These are phyloP conservation scores for Phytophthora sp. DNA, from an alignment of 352 stramenopile species.

Conservation along the genomic window DNA sequence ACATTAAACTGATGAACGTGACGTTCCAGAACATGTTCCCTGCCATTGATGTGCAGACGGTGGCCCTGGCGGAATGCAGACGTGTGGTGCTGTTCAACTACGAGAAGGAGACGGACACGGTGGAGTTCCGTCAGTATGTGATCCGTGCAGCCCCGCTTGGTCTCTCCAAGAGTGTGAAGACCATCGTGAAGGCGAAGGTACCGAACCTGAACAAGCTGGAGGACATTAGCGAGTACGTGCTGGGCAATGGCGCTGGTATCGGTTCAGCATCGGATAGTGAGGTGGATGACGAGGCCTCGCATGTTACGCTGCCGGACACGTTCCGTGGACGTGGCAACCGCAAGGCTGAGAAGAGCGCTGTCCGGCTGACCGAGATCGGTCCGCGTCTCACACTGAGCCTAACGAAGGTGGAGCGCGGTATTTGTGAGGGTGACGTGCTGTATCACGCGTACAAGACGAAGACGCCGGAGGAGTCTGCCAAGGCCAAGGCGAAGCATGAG, in stretches of 20 bases:
- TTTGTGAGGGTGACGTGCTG: slow-evolving; percentile 96
- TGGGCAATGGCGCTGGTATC: slow-evolving; percentile 76
- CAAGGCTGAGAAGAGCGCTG: slow-evolving; percentile 91
- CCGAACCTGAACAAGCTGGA: slow-evolving; percentile 95
- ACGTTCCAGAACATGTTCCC: slow-evolving; percentile 99
- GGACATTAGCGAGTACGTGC: slow-evolving; percentile 97
- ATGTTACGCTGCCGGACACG: slow-evolving; percentile 93
- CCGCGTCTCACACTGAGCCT: slow-evolving; percentile 95
- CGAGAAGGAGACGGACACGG: slow-evolving; percentile 90
- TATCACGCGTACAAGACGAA: slow-evolving; percentile 96
- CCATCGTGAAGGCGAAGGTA: slow-evolving; percentile 93
- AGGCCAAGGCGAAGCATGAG: slow-evolving; percentile 83
- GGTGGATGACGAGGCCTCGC: slow-evolving; percentile 93
- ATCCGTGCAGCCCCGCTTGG: slow-evolving; percentile 95
- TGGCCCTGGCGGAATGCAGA: slow-evolving; percentile 95
- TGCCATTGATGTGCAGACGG: slow-evolving; percentile 97
- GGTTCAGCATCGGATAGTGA: slow-evolving; percentile 94
- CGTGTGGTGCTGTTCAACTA: slow-evolving; percentile 98
- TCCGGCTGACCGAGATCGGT: slow-evolving; percentile 97
- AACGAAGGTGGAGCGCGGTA: slow-evolving; percentile 96
- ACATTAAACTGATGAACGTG: slow-evolving; percentile 96
- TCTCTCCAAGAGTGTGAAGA: slow-evolving; percentile 91
- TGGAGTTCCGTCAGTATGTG: slow-evolving; percentile 98
- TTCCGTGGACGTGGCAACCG: slow-evolving; percentile 94
- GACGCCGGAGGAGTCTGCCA: slow-evolving; percentile 81